Percentiles rank a stretch among this genome's conserved stretches.
Evolutionary conservation across 1,284 basidiomycete species (phyloP).

Genomic region (Pseudozyma sp.): DNA sequence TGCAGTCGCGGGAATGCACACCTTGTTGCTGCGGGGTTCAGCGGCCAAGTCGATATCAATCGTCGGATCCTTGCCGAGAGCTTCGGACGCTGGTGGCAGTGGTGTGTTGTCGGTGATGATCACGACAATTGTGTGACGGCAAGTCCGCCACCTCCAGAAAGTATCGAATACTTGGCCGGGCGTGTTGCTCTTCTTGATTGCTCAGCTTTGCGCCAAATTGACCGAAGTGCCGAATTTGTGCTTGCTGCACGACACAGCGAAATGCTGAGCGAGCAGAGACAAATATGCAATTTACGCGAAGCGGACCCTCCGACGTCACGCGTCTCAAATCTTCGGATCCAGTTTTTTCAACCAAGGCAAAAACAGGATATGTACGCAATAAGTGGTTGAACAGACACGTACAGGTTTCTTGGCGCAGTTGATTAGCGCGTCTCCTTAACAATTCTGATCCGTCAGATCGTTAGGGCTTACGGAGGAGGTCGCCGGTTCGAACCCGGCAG

Average conservation of each 20-base stretch:
- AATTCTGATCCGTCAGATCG: conserved; percentile 35
- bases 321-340: not conserved
- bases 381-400: not conserved
- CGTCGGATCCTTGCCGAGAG: not conserved
- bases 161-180: not conserved
- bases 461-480: conserved; percentile 57
- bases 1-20: not conserved
- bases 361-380: too few relatives aligned
- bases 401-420: conserved; percentile 51
- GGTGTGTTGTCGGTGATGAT: not conserved
- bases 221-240: conserved; percentile 2
- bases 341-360: too few relatives aligned
- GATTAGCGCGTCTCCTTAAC: conserved; percentile 58
- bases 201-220: conserved; percentile 11
- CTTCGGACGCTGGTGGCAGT: too few relatives aligned
- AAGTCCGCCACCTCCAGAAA: conserved; percentile 1
- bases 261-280: not conserved
- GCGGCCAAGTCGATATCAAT: not conserved
- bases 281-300: conserved; percentile 3
- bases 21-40: too few relatives aligned
- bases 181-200: conserved; percentile 3
- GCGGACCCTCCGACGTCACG: conserved; percentile 5
- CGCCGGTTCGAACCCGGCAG: conserved; percentile 58
- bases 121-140: not conserved
- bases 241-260: not conserved